phyloP scores from a whole-genome alignment of 768 basidiomycete genomes.

The Xerocomellus amylosporus region DNA sequence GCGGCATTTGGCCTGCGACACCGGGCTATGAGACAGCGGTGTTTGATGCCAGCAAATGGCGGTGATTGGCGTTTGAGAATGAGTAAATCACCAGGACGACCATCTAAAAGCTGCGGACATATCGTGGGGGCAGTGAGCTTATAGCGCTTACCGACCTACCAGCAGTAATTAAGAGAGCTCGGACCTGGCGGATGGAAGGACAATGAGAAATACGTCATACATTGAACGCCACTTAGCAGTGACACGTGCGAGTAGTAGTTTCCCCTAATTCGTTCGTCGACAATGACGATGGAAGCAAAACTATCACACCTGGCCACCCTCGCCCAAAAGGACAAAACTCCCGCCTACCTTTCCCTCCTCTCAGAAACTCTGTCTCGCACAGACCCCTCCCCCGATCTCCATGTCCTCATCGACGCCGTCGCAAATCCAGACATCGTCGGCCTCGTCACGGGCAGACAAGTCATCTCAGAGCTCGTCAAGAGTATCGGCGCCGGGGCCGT shows the following conservation, averaged over 20 bases:
- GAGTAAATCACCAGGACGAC: conserved; percentile 33
- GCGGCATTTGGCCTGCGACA: not conserved
- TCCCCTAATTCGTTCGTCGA: not conserved
- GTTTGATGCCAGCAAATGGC: conserved; percentile 1
- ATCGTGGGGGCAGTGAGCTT: conserved; percentile 4
- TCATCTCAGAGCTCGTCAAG: conserved; percentile 81
- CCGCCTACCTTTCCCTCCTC: conserved; percentile 69
- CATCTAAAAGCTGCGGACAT: not conserved
- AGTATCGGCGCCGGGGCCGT: conserved; percentile 56
- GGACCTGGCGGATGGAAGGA: too few relatives aligned
- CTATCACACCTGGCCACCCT: conserved; percentile 61
- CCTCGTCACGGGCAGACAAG: conserved; percentile 85
- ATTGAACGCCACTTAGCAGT: too few relatives aligned
- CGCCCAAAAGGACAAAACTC: conserved; percentile 81
- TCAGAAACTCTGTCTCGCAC: conserved; percentile 58
- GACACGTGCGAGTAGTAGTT: not conserved
- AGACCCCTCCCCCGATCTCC: conserved; percentile 55
- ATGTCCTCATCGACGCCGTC: conserved; percentile 72
- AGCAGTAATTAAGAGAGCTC: not conserved
- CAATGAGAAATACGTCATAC: not conserved
- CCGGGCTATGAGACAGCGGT: conserved; percentile 20
- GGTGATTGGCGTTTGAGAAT: not conserved
- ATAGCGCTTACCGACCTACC: not conserved
- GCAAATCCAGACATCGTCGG: conserved; percentile 80
- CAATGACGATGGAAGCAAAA: conserved; percentile 56